phyloP scores from a whole-genome alignment of 495 filamentous ascomycete genomes.

The Cercophora sp. region DNA sequence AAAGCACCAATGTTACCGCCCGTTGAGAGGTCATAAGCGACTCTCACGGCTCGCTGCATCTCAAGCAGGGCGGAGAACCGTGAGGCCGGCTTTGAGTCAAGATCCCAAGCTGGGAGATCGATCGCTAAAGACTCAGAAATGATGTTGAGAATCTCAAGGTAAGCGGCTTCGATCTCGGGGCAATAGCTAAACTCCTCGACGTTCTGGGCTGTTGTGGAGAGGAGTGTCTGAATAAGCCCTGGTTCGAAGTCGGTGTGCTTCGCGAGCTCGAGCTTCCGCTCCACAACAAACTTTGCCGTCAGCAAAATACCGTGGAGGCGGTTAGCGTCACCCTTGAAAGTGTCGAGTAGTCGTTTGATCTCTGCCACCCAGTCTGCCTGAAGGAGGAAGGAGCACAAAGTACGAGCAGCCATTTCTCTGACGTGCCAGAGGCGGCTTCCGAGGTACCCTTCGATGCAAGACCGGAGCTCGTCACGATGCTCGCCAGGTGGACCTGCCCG shows the following conservation, averaged over 20 bases:
- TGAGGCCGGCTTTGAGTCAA: background rate
- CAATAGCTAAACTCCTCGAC: constrained; percentile 22
- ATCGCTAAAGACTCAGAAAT: constrained; percentile 6
- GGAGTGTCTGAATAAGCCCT: constrained; percentile 4
- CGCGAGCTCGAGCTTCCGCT: constrained; percentile 41
- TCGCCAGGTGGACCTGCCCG: constrained; percentile 54
- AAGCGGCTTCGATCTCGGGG: constrained; percentile 36
- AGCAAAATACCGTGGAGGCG: constrained; percentile 64
- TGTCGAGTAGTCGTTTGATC: constrained; percentile 45
- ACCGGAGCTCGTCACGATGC: constrained; percentile 39
- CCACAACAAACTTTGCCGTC: constrained; percentile 48
- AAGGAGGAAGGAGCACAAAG: constrained; percentile 63
- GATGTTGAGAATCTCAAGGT: constrained; percentile 39
- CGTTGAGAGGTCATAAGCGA: constrained; percentile 18
- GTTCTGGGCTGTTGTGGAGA: constrained; percentile 14
- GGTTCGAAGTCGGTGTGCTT: constrained; percentile 28
- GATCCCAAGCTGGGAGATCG: background rate
- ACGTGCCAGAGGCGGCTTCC: constrained; percentile 82
- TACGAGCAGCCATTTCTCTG: constrained; percentile 82
- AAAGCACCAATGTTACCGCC: constrained; percentile 13
- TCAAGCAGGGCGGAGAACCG: constrained; percentile 23
- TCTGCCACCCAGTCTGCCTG: constrained; percentile 47
- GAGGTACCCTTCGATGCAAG: constrained; percentile 52
- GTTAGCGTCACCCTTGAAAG: constrained; percentile 16
- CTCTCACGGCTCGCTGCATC: constrained; percentile 13